Conservation (phyloP, 495 filamentous ascomycete genomes). For the Pseudoneurospora amorphoporcata region DNA sequence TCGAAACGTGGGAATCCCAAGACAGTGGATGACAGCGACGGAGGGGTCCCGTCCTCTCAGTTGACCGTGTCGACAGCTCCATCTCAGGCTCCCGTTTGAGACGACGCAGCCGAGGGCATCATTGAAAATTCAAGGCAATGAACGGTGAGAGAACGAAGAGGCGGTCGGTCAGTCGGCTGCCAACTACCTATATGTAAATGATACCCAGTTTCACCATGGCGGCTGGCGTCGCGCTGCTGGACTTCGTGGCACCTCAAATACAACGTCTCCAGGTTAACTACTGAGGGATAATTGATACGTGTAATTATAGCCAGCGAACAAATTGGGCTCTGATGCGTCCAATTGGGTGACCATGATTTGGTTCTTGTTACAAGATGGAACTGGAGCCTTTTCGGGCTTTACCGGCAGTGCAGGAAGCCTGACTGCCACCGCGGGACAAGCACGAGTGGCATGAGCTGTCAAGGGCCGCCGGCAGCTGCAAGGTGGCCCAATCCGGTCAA, state of each 20-base stretch:
- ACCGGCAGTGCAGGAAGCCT: slow-evolving; percentile 18
- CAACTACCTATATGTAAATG: neutral
- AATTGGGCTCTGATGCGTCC: neutral
- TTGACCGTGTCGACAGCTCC: neutral
- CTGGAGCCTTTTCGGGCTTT: slow-evolving; percentile 23
- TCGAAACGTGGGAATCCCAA: neutral
- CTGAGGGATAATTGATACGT: neutral
- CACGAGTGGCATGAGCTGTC: neutral
- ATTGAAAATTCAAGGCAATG: neutral
- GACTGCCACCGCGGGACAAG: slow-evolving; percentile 7
- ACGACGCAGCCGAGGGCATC: neutral
- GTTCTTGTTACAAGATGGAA: neutral
- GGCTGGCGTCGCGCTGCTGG: neutral
- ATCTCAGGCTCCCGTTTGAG: neutral
- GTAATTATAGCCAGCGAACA: neutral
- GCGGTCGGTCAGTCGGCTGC: neutral
- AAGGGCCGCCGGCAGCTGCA: neutral
- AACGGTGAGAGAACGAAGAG: neutral
- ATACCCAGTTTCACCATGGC: neutral
- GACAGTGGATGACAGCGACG: neutral
- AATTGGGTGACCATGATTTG: neutral
- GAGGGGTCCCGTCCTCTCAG: neutral
- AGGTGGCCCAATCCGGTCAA: slow-evolving; percentile 6
- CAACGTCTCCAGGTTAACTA: neutral
- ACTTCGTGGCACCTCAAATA: neutral